Conservation (phyloP, 108 stramenopile genomes). For the Skeletonema marinoi region DNA sequence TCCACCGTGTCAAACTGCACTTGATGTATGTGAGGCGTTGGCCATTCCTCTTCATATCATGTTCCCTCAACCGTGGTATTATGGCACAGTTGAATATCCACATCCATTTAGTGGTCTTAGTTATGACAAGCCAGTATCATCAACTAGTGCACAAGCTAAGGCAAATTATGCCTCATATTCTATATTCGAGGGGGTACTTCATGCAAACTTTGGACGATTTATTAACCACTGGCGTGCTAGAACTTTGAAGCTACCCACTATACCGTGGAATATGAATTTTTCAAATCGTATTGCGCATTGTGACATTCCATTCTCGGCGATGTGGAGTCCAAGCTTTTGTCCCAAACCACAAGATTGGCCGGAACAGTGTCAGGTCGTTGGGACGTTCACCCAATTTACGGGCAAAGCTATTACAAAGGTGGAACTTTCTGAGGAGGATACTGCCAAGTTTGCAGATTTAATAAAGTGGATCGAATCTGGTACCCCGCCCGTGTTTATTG, state of each 20-base stretch:
- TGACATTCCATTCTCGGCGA: constrained; percentile 73
- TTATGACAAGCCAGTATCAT: constrained; percentile 33
- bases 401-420: neutral
- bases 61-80: constrained; percentile 88
- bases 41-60: constrained; percentile 85
- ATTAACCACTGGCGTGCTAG: constrained; percentile 56
- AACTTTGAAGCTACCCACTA: constrained; percentile 37
- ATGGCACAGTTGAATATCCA: constrained; percentile 71
- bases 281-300: constrained; percentile 34
- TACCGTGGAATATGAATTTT: constrained; percentile 32
- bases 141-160: neutral
- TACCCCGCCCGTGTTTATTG: constrained; percentile 64
- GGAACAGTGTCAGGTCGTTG: constrained; percentile 75
- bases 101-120: constrained; percentile 73
- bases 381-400: constrained; percentile 52
- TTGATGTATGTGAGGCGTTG: constrained; percentile 85
- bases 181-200: constrained; percentile 52
- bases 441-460: constrained; percentile 36
- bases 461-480: constrained; percentile 56
- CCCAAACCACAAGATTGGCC: constrained; percentile 90
- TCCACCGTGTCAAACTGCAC: constrained; percentile 66
- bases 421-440: constrained; percentile 21
- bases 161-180: constrained; percentile 43
- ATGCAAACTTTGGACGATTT: constrained; percentile 19
- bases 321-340: constrained; percentile 83